Conservation (phyloP, 352 stramenopile genomes). For the Globisporangium canariense region DNA sequence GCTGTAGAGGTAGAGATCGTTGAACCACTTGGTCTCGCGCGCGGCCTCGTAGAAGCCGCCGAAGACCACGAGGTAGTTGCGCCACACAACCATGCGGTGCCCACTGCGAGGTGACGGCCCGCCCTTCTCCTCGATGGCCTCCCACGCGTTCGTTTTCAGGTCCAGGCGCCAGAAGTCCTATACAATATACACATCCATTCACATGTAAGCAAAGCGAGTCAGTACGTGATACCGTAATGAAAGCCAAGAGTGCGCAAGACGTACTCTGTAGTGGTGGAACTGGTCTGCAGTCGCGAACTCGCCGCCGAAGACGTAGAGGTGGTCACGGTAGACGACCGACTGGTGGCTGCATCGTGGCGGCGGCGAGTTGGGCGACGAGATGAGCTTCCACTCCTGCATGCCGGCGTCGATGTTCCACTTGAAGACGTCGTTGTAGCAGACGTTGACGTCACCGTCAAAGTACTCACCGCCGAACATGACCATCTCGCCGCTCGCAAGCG, state of each 20-base stretch:
- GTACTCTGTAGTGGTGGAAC: constrained; percentile 96
- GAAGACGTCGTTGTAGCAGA: constrained; percentile 96
- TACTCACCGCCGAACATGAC: constrained; percentile 97
- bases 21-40: constrained; percentile 93
- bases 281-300: constrained; percentile 96
- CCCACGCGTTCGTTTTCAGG: constrained; percentile 93
- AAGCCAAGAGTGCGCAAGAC: constrained; percentile 10
- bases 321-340: constrained; percentile 91
- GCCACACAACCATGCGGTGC: constrained; percentile 94
- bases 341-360: constrained; percentile 95
- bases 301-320: constrained; percentile 97
- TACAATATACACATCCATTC: background rate
- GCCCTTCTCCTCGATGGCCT: constrained; percentile 87
- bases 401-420: constrained; percentile 89
- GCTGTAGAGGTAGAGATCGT: constrained; percentile 93
- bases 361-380: constrained; percentile 87
- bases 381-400: constrained; percentile 72
- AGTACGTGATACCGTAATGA: background rate
- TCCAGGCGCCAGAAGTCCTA: constrained; percentile 90
- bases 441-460: constrained; percentile 96
- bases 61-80: constrained; percentile 96
- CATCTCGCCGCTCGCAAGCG: constrained; percentile 74
- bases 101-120: constrained; percentile 79
- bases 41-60: constrained; percentile 96
- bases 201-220: background rate